A percentile compares a stretch with the other conserved stretches of the same genome.
phyloP scores from a whole-genome alignment of 192 early-diverging fungal species.

The Backusella morwellensis region DNA sequence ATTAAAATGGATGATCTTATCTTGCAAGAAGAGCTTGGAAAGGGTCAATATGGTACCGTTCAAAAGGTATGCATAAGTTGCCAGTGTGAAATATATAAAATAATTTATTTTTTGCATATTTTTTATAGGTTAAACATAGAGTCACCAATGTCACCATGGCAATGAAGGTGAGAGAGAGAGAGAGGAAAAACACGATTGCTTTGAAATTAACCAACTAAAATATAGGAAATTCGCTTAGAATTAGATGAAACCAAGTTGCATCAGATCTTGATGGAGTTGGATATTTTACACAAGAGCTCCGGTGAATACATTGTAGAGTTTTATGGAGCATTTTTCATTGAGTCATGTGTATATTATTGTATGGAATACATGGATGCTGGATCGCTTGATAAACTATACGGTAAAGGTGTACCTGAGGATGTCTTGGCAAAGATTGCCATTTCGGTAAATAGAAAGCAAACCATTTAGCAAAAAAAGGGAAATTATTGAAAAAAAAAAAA shows the following conservation, averaged over 20 bases:
- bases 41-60: constrained; percentile 93
- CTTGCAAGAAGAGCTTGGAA: constrained; percentile 77
- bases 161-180: constrained; percentile 53
- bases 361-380: constrained; percentile 99
- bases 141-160: constrained; percentile 90
- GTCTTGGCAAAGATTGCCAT: constrained; percentile 73
- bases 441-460: constrained; percentile 46
- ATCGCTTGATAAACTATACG: constrained; percentile 85
- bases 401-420: constrained; percentile 77
- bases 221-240: constrained; percentile 84
- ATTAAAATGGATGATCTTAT: constrained; percentile 87
- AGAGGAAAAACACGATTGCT: background rate
- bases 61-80: constrained; percentile 53
- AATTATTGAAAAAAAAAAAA: too few species aligned
- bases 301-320: constrained; percentile 96
- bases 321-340: constrained; percentile 95
- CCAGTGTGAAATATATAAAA: background rate
- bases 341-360: constrained; percentile 95
- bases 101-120: background rate
- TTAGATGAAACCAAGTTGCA: constrained; percentile 85
- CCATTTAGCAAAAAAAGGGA: too few species aligned
- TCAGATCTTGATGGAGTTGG: constrained; percentile 95
- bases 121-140: constrained; percentile 61
- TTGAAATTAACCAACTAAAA: background rate
- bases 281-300: constrained; percentile 85